Percentiles rank a stretch among this genome's conserved stretches.
Conservation (phyloP, 169 alveolate species). For the Plasmodium vivax region DNA sequence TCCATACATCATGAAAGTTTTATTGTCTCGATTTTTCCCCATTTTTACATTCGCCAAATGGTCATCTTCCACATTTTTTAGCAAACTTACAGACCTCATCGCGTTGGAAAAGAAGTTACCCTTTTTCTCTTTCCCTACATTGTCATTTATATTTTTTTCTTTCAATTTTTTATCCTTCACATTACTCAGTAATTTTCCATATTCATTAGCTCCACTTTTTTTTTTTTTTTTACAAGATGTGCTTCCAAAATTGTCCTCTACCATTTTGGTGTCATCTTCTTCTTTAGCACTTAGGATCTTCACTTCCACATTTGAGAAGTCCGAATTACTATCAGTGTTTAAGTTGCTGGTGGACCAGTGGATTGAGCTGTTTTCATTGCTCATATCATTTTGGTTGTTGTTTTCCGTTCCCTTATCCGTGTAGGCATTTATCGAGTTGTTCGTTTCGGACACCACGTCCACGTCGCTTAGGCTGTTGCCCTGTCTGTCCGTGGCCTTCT, state of each 20-base stretch:
- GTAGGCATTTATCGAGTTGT: neutral
- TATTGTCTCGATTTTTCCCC: neutral
- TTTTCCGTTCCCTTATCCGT: neutral
- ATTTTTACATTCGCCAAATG: neutral
- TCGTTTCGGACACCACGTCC: neutral
- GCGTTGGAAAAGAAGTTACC: neutral
- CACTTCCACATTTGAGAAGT: constrained; percentile 34
- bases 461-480: neutral
- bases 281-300: neutral
- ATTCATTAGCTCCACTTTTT: neutral
- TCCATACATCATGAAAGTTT: neutral
- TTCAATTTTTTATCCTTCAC: constrained; percentile 6
- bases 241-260: neutral
- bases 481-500: neutral
- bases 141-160: constrained; percentile 1
- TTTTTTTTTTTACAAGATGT: neutral
- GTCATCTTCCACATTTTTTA: neutral
- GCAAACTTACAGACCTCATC: neutral
- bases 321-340: constrained; percentile 31
- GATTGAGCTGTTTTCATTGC: constrained; percentile 4
- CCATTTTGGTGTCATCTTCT: neutral
- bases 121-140: constrained; percentile 9
- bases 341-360: constrained; percentile 9
- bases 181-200: neutral
- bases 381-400: neutral